These are phyloP conservation scores for Eucalyptus polybractea DNA, from an alignment of 345 rosid species.

Conservation along the genomic window DNA sequence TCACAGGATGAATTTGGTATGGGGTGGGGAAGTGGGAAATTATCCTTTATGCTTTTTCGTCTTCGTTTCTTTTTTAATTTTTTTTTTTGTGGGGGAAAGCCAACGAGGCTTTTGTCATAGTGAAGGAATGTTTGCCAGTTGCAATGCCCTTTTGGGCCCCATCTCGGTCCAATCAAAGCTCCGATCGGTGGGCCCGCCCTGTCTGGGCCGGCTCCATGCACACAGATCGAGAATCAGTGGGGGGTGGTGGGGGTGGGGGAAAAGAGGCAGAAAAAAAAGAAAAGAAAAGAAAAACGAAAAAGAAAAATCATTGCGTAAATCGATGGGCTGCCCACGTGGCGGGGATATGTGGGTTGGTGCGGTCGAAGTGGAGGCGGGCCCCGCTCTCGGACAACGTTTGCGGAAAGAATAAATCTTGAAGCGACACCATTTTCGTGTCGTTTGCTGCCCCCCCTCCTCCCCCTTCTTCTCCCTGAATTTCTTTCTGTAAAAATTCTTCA, in stretches of 20 bases:
- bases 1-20: background rate
- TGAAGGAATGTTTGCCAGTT: conserved; percentile 36
- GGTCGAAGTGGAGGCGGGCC: conserved; percentile 41
- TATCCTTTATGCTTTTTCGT: background rate
- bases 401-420: background rate
- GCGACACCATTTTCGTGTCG: background rate
- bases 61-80: background rate
- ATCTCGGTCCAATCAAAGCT: conserved; percentile 15
- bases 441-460: background rate
- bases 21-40: background rate
- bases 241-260: background rate
- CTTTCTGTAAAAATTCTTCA: background rate
- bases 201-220: conserved; percentile 15
- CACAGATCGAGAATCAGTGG: background rate
- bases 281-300: background rate
- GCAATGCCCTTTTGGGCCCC: conserved; percentile 35
- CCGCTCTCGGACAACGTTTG: conserved; percentile 4
- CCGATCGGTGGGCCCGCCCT: conserved; percentile 19
- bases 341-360: conserved; percentile 18
- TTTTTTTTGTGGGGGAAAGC: conserved; percentile 4
- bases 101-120: conserved; percentile 43
- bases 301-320: conserved; percentile 20
- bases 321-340: conserved; percentile 25
- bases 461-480: background rate
- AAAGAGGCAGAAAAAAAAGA: background rate